phyloP scores from a whole-genome alignment of 441 rosid genomes.

The Gossypium aridum region DNA sequence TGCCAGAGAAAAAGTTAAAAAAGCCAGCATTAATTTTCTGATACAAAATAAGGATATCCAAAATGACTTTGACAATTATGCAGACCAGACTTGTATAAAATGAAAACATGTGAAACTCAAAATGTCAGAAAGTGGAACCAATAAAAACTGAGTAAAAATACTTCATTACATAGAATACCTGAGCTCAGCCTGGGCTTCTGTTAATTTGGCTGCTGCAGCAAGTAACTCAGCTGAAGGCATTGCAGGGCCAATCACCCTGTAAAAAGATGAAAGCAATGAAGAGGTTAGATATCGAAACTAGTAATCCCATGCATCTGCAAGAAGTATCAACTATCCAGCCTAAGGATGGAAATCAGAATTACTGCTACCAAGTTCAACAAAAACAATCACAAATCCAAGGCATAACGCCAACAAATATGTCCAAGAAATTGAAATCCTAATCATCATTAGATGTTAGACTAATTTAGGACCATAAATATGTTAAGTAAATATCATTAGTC shows the following conservation, averaged over 20 bases:
- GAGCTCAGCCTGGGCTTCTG: constrained; percentile 86
- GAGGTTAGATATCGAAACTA: neutral
- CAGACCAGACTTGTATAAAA: neutral
- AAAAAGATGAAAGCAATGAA: constrained; percentile 18
- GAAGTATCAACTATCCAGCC: neutral
- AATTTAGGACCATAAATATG: neutral
- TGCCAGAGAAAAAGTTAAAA: constrained; percentile 2
- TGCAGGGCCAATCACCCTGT: constrained; percentile 82
- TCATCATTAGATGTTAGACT: neutral
- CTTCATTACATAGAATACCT: constrained; percentile 32
- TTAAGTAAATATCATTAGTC: neutral
- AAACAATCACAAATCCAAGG: neutral
- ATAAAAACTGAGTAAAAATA: neutral
- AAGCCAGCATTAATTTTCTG: constrained; percentile 4
- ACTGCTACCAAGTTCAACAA: neutral
- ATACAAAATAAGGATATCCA: neutral
- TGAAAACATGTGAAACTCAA: constrained; percentile 4
- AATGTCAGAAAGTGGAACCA: neutral
- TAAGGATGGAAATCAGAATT: neutral
- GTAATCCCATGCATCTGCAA: neutral
- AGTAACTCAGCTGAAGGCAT: constrained; percentile 93
- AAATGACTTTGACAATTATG: neutral
- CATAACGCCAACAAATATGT: neutral
- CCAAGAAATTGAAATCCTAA: neutral
- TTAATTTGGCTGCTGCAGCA: constrained; percentile 92